Base-by-base conservation (phyloP, 1,139 yeast species). In the Zygoascus meyerae region DNA sequence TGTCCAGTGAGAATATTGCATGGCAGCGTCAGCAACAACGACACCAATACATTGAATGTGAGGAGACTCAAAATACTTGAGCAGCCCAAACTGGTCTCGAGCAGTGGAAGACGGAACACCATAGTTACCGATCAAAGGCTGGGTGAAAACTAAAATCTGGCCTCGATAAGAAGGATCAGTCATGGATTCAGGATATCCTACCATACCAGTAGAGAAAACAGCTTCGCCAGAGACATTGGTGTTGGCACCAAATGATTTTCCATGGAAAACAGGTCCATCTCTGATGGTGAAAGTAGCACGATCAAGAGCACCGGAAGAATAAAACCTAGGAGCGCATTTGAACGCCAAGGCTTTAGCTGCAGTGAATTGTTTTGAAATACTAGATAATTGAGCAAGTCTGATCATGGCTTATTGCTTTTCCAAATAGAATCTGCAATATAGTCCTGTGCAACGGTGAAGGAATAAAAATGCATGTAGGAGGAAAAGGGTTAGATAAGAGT, bases 141-240 rank as follows among this genome's bases (percentile, higher is more conserved):
- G 97, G 8, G 98, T 92, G 70, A 92, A 89, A 55, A 94, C 95
- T 59, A 92, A 79, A 56, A 92, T 90, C 71, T 92, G 98, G 42
- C 97, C 98, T 61, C 81, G 81, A 68, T 92, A 92, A 5, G 96
- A 87, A 36, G 98, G 98, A 67, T 92, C 98, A 26, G 97, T 90
- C 96, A 92, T 90, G 17, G 96, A 86, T 69, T 92, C 98, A 8
- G 97, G 97, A 67, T 92, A 92, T 14, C 98, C 98, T 11, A 92
- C 98, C 63, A 92, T 75, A 5, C 97, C 92, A 33, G 98, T 92
- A 42, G 97, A 86, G 73, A 92, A 92, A 40, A 92, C 98, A 12
- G 97, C 96, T 69, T 92, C 98, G 53, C 98, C 98, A 54, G 95
- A 82, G 52, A 87, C 79, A 59, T 87, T 86, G 56, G 83, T 81